Conservation (phyloP, 768 basidiomycete species). For the Russula virescens region DNA sequence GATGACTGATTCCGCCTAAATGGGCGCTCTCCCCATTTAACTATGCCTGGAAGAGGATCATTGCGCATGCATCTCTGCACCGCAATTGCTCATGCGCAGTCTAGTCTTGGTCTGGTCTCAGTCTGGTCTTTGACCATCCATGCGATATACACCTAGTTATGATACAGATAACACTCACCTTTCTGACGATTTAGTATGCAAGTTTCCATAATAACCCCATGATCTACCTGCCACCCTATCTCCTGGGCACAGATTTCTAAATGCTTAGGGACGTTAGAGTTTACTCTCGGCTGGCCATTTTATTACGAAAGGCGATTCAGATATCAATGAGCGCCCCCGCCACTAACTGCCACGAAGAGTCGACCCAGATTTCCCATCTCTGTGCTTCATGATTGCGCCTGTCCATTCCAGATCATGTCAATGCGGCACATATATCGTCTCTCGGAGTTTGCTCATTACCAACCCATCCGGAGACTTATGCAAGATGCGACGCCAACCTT, state of each 20-base stretch:
- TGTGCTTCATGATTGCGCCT: background rate
- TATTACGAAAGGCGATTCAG: background rate
- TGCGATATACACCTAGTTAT: background rate
- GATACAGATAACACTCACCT: background rate
- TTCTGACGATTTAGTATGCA: background rate
- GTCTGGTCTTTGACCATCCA: background rate
- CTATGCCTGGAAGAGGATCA: no score
- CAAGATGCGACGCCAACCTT: background rate
- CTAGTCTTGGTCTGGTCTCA: no score
- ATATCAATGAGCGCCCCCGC: background rate
- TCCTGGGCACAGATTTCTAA: background rate
- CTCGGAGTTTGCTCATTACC: no score
- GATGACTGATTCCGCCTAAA: no score
- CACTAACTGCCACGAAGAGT: background rate
- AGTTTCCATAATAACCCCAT: background rate
- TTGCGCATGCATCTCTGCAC: no score
- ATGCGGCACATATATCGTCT: no score
- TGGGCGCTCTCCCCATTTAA: no score
- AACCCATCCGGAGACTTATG: background rate
- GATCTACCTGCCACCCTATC: no score
- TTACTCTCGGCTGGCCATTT: background rate
- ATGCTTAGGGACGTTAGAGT: no score
- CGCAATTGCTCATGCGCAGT: no score
- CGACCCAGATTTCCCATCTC: background rate
- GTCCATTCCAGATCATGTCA: no score